Conservation (phyloP, 176 grass and related monocot genomes). For the Oryza longistaminata region DNA sequence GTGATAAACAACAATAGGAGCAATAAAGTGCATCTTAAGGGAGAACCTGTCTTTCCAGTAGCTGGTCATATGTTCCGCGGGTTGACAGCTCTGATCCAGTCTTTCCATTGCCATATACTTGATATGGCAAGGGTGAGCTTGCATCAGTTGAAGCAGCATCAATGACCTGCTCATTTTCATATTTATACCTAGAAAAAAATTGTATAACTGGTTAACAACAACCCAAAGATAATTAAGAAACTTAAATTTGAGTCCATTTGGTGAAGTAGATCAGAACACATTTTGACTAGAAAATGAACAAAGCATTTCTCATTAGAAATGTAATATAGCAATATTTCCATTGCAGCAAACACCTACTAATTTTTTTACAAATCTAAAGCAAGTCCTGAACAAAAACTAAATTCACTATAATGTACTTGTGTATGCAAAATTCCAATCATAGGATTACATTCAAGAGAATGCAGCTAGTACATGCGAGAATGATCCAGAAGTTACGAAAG, state of each 20-base stretch:
- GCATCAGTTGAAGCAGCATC: slow-evolving; percentile 96
- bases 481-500: slow-evolving; percentile 7
- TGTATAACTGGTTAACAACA: slow-evolving; percentile 37
- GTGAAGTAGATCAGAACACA: slow-evolving; percentile 27
- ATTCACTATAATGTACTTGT: not conserved
- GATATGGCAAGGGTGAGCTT: slow-evolving; percentile 96
- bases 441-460: slow-evolving; percentile 13
- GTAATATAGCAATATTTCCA: slow-evolving; percentile 4
- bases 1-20: slow-evolving; percentile 1
- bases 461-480: slow-evolving; percentile 2
- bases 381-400: slow-evolving; percentile 6
- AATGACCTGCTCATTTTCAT: slow-evolving; percentile 96
- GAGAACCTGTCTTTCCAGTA: slow-evolving; percentile 96
- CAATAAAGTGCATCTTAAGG: slow-evolving; percentile 26
- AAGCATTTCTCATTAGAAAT: not conserved
- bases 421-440: not conserved
- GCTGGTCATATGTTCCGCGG: slow-evolving; percentile 91
- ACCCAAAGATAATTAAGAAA: slow-evolving; percentile 31
- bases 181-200: slow-evolving; percentile 87
- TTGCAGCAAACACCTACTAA: not conserved
- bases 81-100: slow-evolving; percentile 77
- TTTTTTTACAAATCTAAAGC: slow-evolving; percentile 9
- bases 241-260: slow-evolving; percentile 8
- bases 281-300: slow-evolving; percentile 11
- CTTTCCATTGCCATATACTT: slow-evolving; percentile 98